Evolutionary conservation across 108 stramenopile species (phyloP), one percentile per base, ranked within the genome.

Genomic region (Skeletonema marinoi): DNA sequence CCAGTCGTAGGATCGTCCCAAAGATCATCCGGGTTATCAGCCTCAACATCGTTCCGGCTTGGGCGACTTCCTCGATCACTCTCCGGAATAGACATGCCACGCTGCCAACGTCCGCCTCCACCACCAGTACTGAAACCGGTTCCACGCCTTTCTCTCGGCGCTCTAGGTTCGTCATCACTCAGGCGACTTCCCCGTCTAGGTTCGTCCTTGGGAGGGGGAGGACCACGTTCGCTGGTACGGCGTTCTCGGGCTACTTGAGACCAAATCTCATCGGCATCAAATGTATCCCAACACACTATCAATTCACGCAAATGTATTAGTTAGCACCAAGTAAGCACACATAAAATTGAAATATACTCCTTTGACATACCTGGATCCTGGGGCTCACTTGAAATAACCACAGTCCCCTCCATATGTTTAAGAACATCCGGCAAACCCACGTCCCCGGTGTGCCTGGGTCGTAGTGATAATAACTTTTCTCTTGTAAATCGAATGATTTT

Each of bases 191-290:
- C 50, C n/a, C 50, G 50, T 19, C 50, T 51, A 51, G 50, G 50
- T 51, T 51, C 50, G 14, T 30, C 81, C 33, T 71, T 62, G 17
- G 78, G 12, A 41, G 39, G 39, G 39, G 39, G 32, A 19, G 14
- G 76, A 17, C 59, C 70, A 50, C n/a, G 78, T 60, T 66, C 84
- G 16, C 58, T 62, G 25, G 69, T 16, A 5, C 74, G 65, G 48
- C 85, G 77, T 60, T 80, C 78, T 19, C 76, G 70, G 12, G 73
- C 50, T 17, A 71, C 62, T 8, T 42, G 33, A 61, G 87, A 89
- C 94, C 94, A 95, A 25, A 95, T 90, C 81, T 87, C 89, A 58
- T 92, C 92, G 14, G 88, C 70, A 73, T 95, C 87, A 76, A 92
- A 91, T 32, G 78, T 88, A 68, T 95, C 94, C 91, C 91, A 95